These are phyloP conservation scores for Colletotrichum sp. DNA, from an alignment of 2,329 filamentous ascomycete genomes.

Conservation along the genomic window DNA sequence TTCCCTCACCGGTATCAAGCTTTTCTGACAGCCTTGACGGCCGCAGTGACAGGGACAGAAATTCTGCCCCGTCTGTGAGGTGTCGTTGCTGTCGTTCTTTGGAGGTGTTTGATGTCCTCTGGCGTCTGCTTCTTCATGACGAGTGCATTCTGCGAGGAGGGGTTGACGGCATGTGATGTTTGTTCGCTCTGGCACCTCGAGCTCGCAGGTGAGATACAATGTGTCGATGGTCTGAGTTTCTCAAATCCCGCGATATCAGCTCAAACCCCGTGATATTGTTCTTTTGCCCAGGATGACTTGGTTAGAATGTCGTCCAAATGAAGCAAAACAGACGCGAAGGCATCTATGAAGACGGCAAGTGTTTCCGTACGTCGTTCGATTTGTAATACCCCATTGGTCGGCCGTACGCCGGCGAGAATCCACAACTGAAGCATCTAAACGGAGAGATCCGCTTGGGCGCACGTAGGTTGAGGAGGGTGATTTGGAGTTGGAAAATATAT, in stretches of 20 bases:
- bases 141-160: background rate
- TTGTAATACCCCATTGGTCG: background rate
- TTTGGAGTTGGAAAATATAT: background rate
- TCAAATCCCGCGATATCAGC: background rate
- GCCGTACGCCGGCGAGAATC: background rate
- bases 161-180: background rate
- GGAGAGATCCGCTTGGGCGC: background rate
- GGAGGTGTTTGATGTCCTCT: background rate
- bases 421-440: background rate
- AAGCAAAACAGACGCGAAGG: background rate
- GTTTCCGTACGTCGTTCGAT: background rate
- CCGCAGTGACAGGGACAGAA: background rate
- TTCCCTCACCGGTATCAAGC: background rate
- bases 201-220: accelerated
- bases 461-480: background rate
- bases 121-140: background rate
- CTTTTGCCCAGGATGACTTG: background rate
- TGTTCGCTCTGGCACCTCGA: background rate
- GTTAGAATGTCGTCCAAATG: background rate
- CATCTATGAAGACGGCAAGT: background rate
- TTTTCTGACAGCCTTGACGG: background rate
- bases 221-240: background rate
- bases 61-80: background rate
- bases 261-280: background rate
- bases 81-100: background rate